phyloP scores from a whole-genome alignment of 257 asterid species.

The Parsonsia alboflavescens region DNA sequence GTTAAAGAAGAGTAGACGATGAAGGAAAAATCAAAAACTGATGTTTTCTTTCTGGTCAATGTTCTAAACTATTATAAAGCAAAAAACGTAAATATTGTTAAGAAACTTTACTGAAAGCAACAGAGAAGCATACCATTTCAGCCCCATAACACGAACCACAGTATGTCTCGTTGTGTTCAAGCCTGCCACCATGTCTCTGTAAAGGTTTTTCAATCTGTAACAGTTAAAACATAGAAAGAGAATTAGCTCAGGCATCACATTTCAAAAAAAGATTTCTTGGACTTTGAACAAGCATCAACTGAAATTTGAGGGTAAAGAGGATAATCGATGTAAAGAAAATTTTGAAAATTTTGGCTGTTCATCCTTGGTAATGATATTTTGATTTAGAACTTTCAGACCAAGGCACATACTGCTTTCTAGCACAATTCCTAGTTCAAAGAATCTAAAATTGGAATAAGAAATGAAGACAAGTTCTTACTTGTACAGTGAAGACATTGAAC shows the following conservation, averaged over 20 bases:
- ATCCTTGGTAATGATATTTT: neutral
- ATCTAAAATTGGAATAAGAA: neutral
- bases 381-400: neutral
- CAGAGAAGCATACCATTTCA: constrained; percentile 58
- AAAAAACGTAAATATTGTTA: neutral
- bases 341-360: neutral
- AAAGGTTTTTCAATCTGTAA: constrained; percentile 73
- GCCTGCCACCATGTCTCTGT: constrained; percentile 96
- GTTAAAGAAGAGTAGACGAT: neutral
- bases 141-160: constrained; percentile 99
- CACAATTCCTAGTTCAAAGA: neutral
- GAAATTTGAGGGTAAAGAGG: neutral
- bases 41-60: neutral
- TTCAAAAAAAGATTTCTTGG: neutral
- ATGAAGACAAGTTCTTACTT: neutral
- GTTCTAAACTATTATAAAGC: neutral
- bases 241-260: constrained; percentile 1
- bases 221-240: neutral
- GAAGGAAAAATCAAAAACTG: neutral
- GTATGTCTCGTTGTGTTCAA: constrained; percentile 93
- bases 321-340: neutral
- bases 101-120: neutral
- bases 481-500: neutral
- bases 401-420: neutral
- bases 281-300: neutral